Evolutionary conservation across 208 protist species (phyloP).

Genomic region (Leptomonas seymouri): DNA sequence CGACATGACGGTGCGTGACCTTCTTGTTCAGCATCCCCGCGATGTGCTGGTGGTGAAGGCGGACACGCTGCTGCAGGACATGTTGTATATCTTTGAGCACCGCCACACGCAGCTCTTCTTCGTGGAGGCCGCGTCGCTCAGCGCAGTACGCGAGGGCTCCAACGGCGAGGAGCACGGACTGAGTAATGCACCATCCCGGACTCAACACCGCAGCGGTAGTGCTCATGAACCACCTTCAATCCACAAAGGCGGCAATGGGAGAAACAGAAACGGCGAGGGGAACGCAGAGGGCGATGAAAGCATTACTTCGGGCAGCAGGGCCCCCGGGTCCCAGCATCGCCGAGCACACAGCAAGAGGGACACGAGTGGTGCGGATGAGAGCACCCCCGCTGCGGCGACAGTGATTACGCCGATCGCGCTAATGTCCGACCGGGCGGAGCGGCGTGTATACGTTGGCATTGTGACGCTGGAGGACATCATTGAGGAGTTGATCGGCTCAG

Average conservation of each 20-base stretch:
- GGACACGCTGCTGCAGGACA: conserved; percentile 49
- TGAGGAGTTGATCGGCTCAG: conserved; percentile 63
- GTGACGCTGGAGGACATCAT: conserved; percentile 86
- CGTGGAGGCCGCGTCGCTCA: conserved; percentile 21
- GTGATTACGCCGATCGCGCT: conserved; percentile 28
- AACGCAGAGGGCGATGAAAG: neutral
- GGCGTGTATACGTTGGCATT: conserved; percentile 42
- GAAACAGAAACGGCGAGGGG: neutral
- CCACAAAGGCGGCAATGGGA: neutral
- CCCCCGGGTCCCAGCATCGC: neutral
- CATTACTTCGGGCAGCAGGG: neutral
- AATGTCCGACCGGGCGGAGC: conserved; percentile 12
- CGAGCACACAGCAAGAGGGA: neutral
- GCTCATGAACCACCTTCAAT: neutral
- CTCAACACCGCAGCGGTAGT: neutral
- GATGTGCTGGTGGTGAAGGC: conserved; percentile 54
- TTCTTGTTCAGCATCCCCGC: conserved; percentile 57
- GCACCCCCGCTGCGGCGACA: neutral
- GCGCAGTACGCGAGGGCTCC: neutral
- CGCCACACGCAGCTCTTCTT: conserved; percentile 65
- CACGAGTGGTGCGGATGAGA: neutral
- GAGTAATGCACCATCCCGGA: neutral
- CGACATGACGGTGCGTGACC: conserved; percentile 52
- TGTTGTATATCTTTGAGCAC: conserved; percentile 64
- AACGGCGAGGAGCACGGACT: neutral